Conservation (phyloP, 352 stramenopile species). For the Globisporangium cylindrosporum region DNA sequence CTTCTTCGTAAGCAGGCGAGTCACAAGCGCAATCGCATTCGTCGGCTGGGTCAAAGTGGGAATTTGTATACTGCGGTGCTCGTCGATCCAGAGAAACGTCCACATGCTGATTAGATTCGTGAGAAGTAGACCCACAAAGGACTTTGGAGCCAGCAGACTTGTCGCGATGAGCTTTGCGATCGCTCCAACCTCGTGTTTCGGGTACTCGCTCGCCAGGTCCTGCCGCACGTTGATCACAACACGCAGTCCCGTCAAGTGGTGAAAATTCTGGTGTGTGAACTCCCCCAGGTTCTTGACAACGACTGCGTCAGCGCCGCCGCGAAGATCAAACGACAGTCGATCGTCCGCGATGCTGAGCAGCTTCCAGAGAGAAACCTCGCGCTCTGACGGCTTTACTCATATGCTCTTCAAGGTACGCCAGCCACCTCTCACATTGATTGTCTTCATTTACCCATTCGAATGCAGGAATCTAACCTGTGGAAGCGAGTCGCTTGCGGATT, state of each 20-base stretch:
- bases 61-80: neutral
- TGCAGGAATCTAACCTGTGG: neutral
- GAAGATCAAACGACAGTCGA: neutral
- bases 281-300: neutral
- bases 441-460: neutral
- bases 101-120: neutral
- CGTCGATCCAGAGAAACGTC: conserved; percentile 4
- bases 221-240: conserved; percentile 1
- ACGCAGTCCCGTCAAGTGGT: neutral
- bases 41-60: neutral
- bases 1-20: neutral
- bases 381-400: neutral
- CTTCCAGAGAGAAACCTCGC: neutral
- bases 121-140: neutral
- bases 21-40: neutral
- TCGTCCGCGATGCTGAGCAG: neutral
- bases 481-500: neutral
- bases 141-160: neutral
- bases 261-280: neutral
- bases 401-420: neutral
- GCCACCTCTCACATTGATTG: neutral
- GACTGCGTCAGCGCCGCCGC: neutral
- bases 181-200: neutral
- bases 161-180: neutral
- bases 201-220: neutral